phyloP scores from a whole-genome alignment of 2,329 filamentous ascomycete genomes.

The Nemania sp. region DNA sequence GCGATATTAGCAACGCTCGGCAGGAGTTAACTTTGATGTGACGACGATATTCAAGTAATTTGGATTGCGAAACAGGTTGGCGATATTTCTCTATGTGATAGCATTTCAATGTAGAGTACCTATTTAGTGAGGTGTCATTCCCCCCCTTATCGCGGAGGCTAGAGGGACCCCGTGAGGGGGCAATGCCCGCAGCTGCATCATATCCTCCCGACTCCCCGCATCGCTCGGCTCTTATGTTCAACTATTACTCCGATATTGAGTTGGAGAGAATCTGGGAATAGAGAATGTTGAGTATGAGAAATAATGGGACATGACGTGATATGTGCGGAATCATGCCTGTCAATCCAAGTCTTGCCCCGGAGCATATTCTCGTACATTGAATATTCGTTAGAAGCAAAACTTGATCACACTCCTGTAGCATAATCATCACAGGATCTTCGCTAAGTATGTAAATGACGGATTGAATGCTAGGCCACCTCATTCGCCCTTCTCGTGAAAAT shows the following conservation, averaged over 20 bases:
- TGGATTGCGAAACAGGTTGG: not conserved
- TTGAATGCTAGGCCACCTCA: too few relatives aligned
- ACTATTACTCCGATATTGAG: not conserved
- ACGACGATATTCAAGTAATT: not conserved
- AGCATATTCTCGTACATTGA: too few relatives aligned
- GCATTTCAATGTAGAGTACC: not conserved
- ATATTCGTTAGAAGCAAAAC: too few relatives aligned
- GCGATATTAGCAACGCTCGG: not conserved
- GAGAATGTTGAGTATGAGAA: not conserved
- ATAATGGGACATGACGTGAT: too few relatives aligned
- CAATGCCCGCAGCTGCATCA: constrained; percentile 14
- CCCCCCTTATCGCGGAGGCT: not conserved
- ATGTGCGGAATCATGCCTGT: too few relatives aligned
- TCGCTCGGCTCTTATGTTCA: constrained; percentile 6
- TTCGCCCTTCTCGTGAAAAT: too few relatives aligned
- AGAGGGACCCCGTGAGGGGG: constrained; percentile 8
- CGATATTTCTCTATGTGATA: not conserved
- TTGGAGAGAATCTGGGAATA: not conserved
- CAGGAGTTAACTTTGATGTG: not conserved
- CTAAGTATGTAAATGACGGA: too few relatives aligned
- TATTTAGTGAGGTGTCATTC: not conserved
- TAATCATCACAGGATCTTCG: too few relatives aligned
- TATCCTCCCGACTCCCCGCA: constrained; percentile 12
- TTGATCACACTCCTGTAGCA: too few relatives aligned
- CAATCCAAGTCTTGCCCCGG: too few relatives aligned